phyloP scores from a whole-genome alignment of 2,329 filamentous ascomycete species.

The Ambrosiella xylebori region DNA sequence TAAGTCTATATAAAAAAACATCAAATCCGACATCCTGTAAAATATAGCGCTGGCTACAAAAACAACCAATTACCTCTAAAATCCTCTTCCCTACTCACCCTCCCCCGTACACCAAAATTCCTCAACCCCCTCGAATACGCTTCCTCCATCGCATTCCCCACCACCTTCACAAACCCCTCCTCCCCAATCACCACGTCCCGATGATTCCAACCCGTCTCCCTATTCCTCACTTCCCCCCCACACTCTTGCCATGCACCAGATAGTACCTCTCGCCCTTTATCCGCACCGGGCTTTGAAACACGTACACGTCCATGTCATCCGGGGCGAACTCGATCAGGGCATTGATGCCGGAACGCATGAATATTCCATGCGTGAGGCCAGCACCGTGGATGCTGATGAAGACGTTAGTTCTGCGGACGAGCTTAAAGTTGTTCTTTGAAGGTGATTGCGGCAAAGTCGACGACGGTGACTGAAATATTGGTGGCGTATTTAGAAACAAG shows the following conservation, averaged over 20 bases:
- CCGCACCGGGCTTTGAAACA: slow-evolving; percentile 25
- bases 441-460: slow-evolving; percentile 24
- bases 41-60: neutral
- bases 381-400: slow-evolving; percentile 28
- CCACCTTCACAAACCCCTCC: slow-evolving; percentile 2
- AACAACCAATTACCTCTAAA: neutral
- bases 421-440: slow-evolving; percentile 22
- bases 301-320: slow-evolving; percentile 13
- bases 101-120: neutral
- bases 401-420: slow-evolving; percentile 23
- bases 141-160: slow-evolving; percentile 1
- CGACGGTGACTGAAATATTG: slow-evolving; percentile 17
- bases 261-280: slow-evolving; percentile 24
- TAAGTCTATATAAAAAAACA: no score
- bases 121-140: slow-evolving; percentile 4
- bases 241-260: slow-evolving; percentile 18
- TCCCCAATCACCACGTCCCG: slow-evolving; percentile 2
- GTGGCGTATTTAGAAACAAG: slow-evolving; percentile 13
- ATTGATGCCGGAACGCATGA: slow-evolving; percentile 19
- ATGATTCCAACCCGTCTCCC: slow-evolving; percentile 7
- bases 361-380: slow-evolving; percentile 26
- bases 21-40: neutral
- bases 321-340: slow-evolving; percentile 28
- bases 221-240: slow-evolving; percentile 1
- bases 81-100: neutral